Evolutionary conservation across 768 basidiomycete genomes (phyloP).

Genomic region (Peribolospora kevripleyi): DNA sequence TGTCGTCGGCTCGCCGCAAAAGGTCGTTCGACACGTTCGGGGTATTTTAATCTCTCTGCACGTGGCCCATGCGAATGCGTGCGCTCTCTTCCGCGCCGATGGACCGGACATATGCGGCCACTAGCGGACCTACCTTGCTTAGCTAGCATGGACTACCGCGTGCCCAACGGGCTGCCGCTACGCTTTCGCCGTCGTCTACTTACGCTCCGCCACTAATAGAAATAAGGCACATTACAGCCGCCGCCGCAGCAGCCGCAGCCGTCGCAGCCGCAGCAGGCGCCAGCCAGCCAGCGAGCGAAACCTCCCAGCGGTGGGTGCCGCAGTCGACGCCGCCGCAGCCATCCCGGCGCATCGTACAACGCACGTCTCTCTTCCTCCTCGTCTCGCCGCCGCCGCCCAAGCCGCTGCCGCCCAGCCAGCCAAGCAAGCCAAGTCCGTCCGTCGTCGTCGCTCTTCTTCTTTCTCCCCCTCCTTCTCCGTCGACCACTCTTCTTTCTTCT

Average conservation of each 20-base stretch:
- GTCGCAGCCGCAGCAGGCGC: neutral
- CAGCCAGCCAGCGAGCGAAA: neutral
- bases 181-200: no score
- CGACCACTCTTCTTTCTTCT: neutral
- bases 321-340: neutral
- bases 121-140: no score
- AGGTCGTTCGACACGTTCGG: slow-evolving; percentile 36
- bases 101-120: no score
- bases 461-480: neutral
- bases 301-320: neutral
- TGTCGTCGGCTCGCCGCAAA: slow-evolving; percentile 66
- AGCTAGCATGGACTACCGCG: no score
- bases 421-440: slow-evolving; percentile 3
- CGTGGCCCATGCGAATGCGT: slow-evolving; percentile 21
- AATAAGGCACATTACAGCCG: neutral
- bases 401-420: neutral
- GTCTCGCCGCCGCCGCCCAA: neutral
- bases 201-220: no score
- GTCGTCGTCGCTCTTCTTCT: slow-evolving; percentile 1
- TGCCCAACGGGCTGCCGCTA: no score
- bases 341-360: neutral
- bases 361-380: slow-evolving; percentile 3
- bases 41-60: slow-evolving; percentile 30
- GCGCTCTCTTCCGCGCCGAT: neutral
- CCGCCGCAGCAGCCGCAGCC: neutral